Percentiles rank a stretch among this genome's conserved stretches.
Conservation (phyloP, 805 yeast genomes). For the Starmera dryadoides region DNA sequence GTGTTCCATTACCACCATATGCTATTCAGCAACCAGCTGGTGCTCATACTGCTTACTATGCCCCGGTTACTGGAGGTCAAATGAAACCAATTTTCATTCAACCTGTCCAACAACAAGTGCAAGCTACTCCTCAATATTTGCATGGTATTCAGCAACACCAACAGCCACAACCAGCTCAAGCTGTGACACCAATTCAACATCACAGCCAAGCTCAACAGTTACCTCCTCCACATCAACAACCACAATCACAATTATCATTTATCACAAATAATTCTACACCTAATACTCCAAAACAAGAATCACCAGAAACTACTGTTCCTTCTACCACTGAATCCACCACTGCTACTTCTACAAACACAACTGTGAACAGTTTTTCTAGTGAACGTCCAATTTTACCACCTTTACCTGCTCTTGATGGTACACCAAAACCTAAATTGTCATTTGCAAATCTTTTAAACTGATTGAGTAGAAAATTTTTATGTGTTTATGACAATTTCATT, state of each 20-base stretch:
- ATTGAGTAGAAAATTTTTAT: neutral
- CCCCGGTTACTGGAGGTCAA: neutral
- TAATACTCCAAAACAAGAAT: slow-evolving; percentile 1
- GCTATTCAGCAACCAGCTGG: slow-evolving; percentile 5
- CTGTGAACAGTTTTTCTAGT: neutral
- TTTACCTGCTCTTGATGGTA: neutral
- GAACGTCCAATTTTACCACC: neutral
- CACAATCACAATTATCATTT: slow-evolving; percentile 4
- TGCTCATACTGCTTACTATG: slow-evolving; percentile 1
- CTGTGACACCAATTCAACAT: slow-evolving; percentile 6
- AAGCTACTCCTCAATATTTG: slow-evolving; percentile 6
- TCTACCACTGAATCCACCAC: neutral
- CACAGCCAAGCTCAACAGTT: slow-evolving; percentile 7
- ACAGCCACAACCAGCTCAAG: slow-evolving; percentile 1
- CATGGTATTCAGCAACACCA: slow-evolving; percentile 16
- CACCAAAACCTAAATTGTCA: neutral
- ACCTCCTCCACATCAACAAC: slow-evolving; percentile 14
- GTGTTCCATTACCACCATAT: slow-evolving; percentile 10
- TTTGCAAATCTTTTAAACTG: slow-evolving; percentile 1
- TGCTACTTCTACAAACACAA: neutral
- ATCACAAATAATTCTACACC: neutral
- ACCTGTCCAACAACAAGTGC: slow-evolving; percentile 3
- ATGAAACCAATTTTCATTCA: slow-evolving; percentile 2
- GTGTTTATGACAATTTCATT: neutral
- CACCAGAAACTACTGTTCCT: neutral